Evolutionary conservation across 345 rosid genomes (phyloP).

Genomic region (Melastoma malabathricum): DNA sequence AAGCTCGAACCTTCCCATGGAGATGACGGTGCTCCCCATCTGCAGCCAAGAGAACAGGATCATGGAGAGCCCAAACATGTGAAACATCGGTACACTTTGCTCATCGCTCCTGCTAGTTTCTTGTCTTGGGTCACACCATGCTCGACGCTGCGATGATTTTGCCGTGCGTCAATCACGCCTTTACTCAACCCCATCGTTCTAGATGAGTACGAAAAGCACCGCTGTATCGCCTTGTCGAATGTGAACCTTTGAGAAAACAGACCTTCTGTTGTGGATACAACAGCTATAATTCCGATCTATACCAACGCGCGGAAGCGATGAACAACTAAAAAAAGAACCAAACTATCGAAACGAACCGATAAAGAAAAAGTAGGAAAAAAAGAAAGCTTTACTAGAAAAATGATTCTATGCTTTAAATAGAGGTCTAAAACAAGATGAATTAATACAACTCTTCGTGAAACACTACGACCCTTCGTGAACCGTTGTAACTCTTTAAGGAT

Average conservation of each 20-base stretch:
- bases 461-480: too few relatives aligned
- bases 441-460: too few relatives aligned
- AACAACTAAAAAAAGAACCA: too few relatives aligned
- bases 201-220: slow-evolving; percentile 62
- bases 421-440: too few relatives aligned
- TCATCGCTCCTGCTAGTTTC: slow-evolving; percentile 36
- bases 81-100: slow-evolving; percentile 71
- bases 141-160: slow-evolving; percentile 60
- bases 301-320: too few relatives aligned
- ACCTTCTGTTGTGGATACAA: too few relatives aligned
- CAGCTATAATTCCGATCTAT: too few relatives aligned
- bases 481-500: too few relatives aligned
- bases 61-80: slow-evolving; percentile 62
- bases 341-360: too few relatives aligned
- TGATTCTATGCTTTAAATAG: too few relatives aligned
- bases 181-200: slow-evolving; percentile 84
- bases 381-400: too few relatives aligned
- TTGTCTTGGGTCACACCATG: slow-evolving; percentile 34
- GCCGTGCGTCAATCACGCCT: slow-evolving; percentile 76
- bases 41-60: slow-evolving; percentile 41
- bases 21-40: slow-evolving; percentile 45
- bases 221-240: slow-evolving; percentile 58
- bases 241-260: slow-evolving; percentile 23
- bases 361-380: slow-evolving; percentile 4
- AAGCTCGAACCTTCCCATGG: slow-evolving; percentile 61